phyloP scores from a whole-genome alignment of 2,329 filamentous ascomycete species.

The Neoscytalidium dimidiatum region DNA sequence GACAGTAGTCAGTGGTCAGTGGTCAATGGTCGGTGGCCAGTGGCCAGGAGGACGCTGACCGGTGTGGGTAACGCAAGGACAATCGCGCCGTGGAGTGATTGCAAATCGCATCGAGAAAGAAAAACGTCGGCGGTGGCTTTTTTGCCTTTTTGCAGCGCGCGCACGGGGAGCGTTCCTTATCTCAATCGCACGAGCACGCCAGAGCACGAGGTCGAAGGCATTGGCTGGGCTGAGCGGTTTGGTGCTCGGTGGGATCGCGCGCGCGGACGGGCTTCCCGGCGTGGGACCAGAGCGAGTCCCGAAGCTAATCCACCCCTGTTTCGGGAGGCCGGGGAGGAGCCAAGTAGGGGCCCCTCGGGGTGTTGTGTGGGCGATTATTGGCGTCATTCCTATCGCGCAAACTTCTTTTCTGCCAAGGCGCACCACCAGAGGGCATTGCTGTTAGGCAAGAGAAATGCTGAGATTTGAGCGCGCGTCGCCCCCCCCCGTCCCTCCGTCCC shows the following conservation, averaged over 20 bases:
- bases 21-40: too few relatives aligned
- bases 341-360: slow-evolving; percentile 3
- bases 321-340: not conserved
- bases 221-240: not conserved
- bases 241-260: not conserved
- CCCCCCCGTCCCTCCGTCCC: not conserved
- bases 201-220: not conserved
- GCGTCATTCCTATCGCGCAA: not conserved
- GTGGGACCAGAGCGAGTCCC: not conserved
- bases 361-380: not conserved
- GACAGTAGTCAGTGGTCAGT: too few relatives aligned
- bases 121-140: not conserved
- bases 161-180: not conserved
- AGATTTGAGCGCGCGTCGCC: slow-evolving; percentile 1
- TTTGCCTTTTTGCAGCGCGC: not conserved
- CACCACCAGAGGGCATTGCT: not conserved
- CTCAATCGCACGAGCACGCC: not conserved
- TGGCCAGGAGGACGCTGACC: not conserved
- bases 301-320: not conserved
- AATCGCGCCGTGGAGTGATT: not conserved
- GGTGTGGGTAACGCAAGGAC: slow-evolving; percentile 1
- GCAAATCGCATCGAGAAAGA: not conserved
- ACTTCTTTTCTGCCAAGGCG: not conserved
- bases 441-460: slow-evolving; percentile 12
- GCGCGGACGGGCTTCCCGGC: not conserved